Evolutionary conservation across 805 yeast genomes (phyloP), one percentile per base, ranked within the genome.

Genomic region (Phaffomyces thermotolerans): DNA sequence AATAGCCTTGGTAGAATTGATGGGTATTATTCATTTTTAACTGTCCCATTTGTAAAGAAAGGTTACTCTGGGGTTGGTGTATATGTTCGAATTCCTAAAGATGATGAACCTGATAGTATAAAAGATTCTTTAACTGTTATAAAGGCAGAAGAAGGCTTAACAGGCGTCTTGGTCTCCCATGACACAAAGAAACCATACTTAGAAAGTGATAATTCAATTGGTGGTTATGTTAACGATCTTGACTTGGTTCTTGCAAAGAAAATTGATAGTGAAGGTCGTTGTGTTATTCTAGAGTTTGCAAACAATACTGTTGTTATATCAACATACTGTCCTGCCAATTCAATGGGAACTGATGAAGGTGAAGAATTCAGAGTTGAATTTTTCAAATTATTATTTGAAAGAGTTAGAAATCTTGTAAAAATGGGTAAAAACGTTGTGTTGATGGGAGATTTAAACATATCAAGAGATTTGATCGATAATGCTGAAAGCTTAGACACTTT

Each of bases 1-100:
- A 51, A 64, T n/a, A 62, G 58, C 30, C 66, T 78, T 63, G 79
- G 78, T 2, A 64, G 72, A 33, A 63, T 83, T 0, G 68, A 71
- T 1, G 78, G 79, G 1, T 91, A 72, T 56, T 65, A 72, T 22
- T 71, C 84, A 2, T 91, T 79, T 53, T 75, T 88, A 30, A 71
- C 91, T 0, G 65, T 88, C 12, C 95, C 96, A 0, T 60, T 58
- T 10, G 45, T 58, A 3, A 84, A 79, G 57, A 84, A 79, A 56
- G 98, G 98, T 0, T 93, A 93, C 59, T 77, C 91, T 44, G 99
- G 99, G 0, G 97, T 91, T 1, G 95, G 90, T 0, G 75, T 91
- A 3, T 91, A 86, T 63, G 72, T 86, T 2, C 65, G 89, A 38
- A 62, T 67, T 3, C 78, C 82, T 1, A 52, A 56, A 1, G 64